Evolutionary conservation across 2,329 filamentous ascomycete species (phyloP).

Genomic region (Lomentospora prolificans): DNA sequence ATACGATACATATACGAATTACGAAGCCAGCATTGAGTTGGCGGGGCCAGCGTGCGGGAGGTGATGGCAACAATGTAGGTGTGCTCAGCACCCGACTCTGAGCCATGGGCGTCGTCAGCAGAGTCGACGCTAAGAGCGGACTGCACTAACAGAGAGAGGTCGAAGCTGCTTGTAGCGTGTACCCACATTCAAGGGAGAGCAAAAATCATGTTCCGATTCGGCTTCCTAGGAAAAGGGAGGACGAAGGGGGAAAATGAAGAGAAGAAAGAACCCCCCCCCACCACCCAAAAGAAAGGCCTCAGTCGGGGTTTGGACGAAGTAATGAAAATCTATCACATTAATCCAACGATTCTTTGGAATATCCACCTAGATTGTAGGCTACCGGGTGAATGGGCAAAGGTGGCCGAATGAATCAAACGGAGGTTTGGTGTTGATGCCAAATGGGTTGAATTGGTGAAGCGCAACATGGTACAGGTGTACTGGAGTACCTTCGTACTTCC

Average conservation of each 20-base stretch:
- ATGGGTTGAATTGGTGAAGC: neutral
- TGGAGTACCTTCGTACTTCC: neutral
- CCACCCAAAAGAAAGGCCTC: too few species aligned
- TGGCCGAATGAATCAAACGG: too few species aligned
- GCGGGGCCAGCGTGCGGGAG: neutral
- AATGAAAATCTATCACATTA: neutral
- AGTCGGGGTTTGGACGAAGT: too few species aligned
- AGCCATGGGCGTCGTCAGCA: conserved; percentile 1
- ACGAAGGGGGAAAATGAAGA: too few species aligned
- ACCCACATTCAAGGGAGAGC: too few species aligned
- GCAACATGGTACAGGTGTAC: neutral
- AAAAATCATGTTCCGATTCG: too few species aligned
- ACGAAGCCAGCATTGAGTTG: neutral
- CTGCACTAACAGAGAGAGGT: neutral
- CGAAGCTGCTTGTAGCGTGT: too few species aligned
- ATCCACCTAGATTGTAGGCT: neutral
- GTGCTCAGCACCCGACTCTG: neutral
- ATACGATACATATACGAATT: conserved; percentile 1
- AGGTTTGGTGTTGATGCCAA: neutral
- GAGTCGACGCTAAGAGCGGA: neutral
- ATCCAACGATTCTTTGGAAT: neutral
- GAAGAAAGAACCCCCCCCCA: too few species aligned
- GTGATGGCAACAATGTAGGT: neutral
- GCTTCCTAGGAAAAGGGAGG: too few species aligned
- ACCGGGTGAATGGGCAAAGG: neutral